Conservation (phyloP, 305 asterid species). For the Fraxinus baroniana region DNA sequence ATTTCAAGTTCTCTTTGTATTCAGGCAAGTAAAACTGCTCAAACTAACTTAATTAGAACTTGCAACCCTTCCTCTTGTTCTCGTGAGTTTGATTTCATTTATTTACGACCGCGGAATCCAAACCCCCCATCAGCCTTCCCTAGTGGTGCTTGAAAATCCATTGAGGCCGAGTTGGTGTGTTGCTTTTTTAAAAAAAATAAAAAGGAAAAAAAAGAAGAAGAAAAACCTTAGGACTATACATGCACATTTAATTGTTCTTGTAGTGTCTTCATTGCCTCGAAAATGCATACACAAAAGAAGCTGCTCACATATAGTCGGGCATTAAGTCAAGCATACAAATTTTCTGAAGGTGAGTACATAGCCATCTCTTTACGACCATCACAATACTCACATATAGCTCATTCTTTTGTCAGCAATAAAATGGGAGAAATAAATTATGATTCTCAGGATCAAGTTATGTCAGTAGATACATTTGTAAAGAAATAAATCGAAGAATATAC, state of each 20-base stretch:
- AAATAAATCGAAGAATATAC: neutral
- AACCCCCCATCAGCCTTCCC: neutral
- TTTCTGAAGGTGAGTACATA: neutral
- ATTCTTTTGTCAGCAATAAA: neutral
- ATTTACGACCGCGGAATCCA: neutral
- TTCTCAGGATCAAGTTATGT: slow-evolving; percentile 5
- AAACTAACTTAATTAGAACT: neutral
- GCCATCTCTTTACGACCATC: neutral
- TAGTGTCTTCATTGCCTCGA: neutral
- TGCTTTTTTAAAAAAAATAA: neutral
- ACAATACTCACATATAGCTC: neutral
- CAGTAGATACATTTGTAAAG: neutral
- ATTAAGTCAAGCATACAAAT: neutral
- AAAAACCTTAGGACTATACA: neutral
- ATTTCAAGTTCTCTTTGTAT: slow-evolving; percentile 3
- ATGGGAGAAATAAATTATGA: neutral
- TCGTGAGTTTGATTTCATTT: neutral
- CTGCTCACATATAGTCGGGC: neutral
- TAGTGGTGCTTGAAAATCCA: neutral
- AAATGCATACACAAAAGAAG: neutral
- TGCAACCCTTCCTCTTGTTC: neutral
- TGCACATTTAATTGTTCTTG: neutral
- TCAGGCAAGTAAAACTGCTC: neutral
- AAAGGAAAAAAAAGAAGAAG: neutral
- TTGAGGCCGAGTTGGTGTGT: neutral